Conservation (phyloP, 108 stramenopile genomes). For the Cylindrotheca fusiformis region DNA sequence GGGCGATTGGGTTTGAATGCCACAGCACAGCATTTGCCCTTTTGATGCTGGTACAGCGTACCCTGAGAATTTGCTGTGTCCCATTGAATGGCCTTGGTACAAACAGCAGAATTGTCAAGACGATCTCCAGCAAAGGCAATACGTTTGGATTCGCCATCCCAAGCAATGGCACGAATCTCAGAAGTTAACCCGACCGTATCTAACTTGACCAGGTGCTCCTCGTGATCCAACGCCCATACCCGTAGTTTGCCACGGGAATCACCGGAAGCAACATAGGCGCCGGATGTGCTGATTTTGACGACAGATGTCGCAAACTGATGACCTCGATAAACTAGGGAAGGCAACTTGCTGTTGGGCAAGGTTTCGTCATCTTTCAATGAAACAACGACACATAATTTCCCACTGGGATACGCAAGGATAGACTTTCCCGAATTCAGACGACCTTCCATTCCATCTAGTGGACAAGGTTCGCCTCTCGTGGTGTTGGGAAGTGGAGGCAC, state of each 20-base stretch:
- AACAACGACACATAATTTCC: slow-evolving; percentile 56
- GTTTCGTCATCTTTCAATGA: slow-evolving; percentile 38
- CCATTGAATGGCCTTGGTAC: slow-evolving; percentile 57
- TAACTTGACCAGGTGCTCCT: slow-evolving; percentile 86
- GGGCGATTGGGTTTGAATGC: slow-evolving; percentile 83
- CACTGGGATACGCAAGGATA: slow-evolving; percentile 59
- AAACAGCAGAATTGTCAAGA: slow-evolving; percentile 26
- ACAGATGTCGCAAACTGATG: slow-evolving; percentile 71
- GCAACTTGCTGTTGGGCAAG: slow-evolving; percentile 25
- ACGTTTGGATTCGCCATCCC: slow-evolving; percentile 93
- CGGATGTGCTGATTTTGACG: slow-evolving; percentile 76
- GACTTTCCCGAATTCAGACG: slow-evolving; percentile 52
- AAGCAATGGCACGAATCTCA: slow-evolving; percentile 83
- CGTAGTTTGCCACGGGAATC: slow-evolving; percentile 86
- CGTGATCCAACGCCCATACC: slow-evolving; percentile 93
- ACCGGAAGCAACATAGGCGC: slow-evolving; percentile 87
- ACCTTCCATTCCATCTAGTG: slow-evolving; percentile 62
- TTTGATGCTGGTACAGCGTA: slow-evolving; percentile 51
- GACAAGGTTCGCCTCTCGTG: slow-evolving; percentile 62
- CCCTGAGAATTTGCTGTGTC: slow-evolving; percentile 68
- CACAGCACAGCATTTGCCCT: slow-evolving; percentile 59
- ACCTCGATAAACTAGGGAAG: slow-evolving; percentile 88
- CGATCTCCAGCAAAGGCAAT: slow-evolving; percentile 56
- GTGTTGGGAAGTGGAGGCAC: slow-evolving; percentile 65
- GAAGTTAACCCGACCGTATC: slow-evolving; percentile 48